Conservation (phyloP, 2,329 filamentous ascomycete species). For the Ampelomyces quisqualis region DNA sequence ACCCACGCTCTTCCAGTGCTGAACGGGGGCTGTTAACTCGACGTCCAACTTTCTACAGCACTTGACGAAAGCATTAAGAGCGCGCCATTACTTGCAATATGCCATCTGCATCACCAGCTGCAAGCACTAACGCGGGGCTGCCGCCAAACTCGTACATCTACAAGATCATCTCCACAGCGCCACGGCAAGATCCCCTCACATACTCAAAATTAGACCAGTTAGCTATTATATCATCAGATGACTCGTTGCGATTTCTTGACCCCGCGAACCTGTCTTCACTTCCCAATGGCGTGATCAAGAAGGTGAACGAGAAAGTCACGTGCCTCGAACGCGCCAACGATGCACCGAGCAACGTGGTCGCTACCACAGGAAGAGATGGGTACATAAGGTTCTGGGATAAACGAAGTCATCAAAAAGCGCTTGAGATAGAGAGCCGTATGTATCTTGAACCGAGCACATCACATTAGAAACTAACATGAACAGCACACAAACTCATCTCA, state of each 20-base stretch:
- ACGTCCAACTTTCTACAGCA: neutral
- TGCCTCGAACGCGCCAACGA: conserved; percentile 60
- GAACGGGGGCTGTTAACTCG: neutral
- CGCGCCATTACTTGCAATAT: conserved; percentile 3
- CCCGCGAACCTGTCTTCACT: conserved; percentile 57
- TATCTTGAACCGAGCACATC: neutral
- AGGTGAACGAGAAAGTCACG: conserved; percentile 63
- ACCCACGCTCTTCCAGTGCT: neutral
- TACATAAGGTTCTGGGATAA: conserved; percentile 67
- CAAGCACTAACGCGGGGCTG: conserved; percentile 28
- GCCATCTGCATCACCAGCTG: conserved; percentile 20
- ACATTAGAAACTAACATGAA: conserved; percentile 22
- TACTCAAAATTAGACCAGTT: conserved; percentile 45
- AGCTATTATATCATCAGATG: conserved; percentile 68
- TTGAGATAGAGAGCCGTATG: conserved; percentile 40
- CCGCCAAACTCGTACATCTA: conserved; percentile 44
- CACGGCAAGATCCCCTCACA: conserved; percentile 34
- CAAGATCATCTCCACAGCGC: conserved; percentile 37
- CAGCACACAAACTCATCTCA: conserved; percentile 57
- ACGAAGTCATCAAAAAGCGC: conserved; percentile 53
- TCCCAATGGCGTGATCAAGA: conserved; percentile 51
- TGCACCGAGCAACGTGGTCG: conserved; percentile 55
- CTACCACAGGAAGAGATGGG: conserved; percentile 72
- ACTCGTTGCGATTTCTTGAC: conserved; percentile 67
- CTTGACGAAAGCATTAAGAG: neutral